Evolutionary conservation across 352 stramenopile species (phyloP).

Genomic region (Salisapilia sapeloensis): DNA sequence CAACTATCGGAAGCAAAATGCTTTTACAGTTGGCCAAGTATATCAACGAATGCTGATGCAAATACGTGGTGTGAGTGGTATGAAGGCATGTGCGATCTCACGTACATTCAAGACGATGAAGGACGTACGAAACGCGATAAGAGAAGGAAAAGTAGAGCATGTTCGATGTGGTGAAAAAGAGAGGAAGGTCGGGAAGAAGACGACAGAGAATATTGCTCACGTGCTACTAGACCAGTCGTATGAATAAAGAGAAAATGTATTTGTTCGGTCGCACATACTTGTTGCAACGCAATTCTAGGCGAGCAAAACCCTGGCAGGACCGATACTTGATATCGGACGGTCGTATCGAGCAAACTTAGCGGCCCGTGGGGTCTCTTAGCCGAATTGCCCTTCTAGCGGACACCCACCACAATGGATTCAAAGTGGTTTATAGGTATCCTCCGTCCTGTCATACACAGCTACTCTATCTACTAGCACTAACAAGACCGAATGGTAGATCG

Average conservation of each 20-base stretch:
- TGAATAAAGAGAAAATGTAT: not conserved
- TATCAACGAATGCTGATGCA: constrained; percentile 79
- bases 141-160: constrained; percentile 13
- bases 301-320: constrained; percentile 1
- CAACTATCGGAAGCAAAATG: constrained; percentile 54
- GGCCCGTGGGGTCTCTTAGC: too few relatives aligned
- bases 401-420: too few relatives aligned
- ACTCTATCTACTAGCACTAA: too few relatives aligned
- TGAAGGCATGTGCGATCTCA: constrained; percentile 27
- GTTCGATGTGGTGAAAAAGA: constrained; percentile 29
- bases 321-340: constrained; percentile 1
- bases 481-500: too few relatives aligned
- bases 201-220: constrained; percentile 10
- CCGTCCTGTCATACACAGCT: too few relatives aligned
- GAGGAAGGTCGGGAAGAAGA: constrained; percentile 21
- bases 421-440: too few relatives aligned
- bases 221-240: too few relatives aligned
- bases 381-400: too few relatives aligned
- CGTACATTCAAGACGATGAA: constrained; percentile 28
- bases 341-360: constrained; percentile 1
- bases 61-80: constrained; percentile 30
- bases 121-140: constrained; percentile 22
- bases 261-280: constrained; percentile 1
- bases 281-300: constrained; percentile 1
- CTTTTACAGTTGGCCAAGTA: constrained; percentile 55